Evolutionary conservation across 2,329 filamentous ascomycete species (phyloP), one percentile per base, ranked within the genome.

Genomic region (Didymella glomerata): DNA sequence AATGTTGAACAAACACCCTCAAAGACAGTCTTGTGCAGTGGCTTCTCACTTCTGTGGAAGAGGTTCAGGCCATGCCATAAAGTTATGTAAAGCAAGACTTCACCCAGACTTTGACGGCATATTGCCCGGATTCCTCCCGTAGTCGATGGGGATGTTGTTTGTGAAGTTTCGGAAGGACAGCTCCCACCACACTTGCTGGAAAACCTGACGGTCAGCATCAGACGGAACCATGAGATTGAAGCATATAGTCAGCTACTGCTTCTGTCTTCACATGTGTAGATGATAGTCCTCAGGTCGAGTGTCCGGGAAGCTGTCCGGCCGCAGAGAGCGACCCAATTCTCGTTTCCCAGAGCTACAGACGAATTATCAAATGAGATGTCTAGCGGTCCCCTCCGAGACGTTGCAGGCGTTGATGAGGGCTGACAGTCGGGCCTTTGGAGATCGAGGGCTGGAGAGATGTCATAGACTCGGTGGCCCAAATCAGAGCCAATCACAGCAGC

Each of bases 401-500:
- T 40, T 40, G 25, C 32, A n/a, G 50, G 38, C 41, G 47, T 18
- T 55, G 51, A 55, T 52, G 41, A 42, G 50, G 56, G 34, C 32
- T 18, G 50, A 50, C 50, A 34, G 50, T 50, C 50, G 46, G 46
- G 34, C 57, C 41, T 44, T 25, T 41, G 18, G 38, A 54, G 47
- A 54, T 54, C 41, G 57, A 48, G 36, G 14, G 14, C 36, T 41
- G 50, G 41, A 48, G 51, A 55, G n/a, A 18, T 60, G 57, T 60
- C 57, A 60, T 60, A 48, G 57, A 60, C 27, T 13, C 7, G n/a
- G 3, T 11, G n/a, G n/a, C 22, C 62, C 54, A n/a, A n/a, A n/a
- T n/a, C n/a, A n/a, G n/a, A n/a, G n/a, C n/a, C n/a, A 64, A 59
- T 59, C 50, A 54, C 14, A 52, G 18, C 42, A 20, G 41, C 32